Conservation (phyloP, 805 yeast species). For the Kodamaea restingae region DNA sequence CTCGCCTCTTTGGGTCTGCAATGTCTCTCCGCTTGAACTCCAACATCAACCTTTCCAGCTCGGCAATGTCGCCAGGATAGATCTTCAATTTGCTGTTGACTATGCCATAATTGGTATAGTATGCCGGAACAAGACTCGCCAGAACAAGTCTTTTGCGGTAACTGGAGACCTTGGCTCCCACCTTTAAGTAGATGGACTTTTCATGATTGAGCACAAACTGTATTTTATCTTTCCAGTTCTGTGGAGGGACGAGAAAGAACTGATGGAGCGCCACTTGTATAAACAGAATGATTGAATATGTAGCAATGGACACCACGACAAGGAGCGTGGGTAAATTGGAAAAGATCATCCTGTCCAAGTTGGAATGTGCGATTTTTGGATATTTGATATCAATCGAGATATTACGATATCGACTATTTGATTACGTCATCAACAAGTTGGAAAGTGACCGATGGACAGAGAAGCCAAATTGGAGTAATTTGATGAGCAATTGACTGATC, state of each 20-base stretch:
- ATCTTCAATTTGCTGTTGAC: slow-evolving; percentile 31
- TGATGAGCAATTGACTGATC: no score
- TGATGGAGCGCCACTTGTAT: slow-evolving; percentile 27
- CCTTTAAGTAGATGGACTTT: slow-evolving; percentile 33
- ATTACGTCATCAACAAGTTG: no score
- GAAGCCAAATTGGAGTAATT: no score
- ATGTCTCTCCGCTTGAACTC: slow-evolving; percentile 30
- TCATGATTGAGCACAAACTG: slow-evolving; percentile 27
- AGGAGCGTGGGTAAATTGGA: no score
- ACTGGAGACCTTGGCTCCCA: slow-evolving; percentile 36
- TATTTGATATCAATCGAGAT: no score
- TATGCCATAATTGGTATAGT: slow-evolving; percentile 34
- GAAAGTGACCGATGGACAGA: no score
- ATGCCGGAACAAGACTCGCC: slow-evolving; percentile 35
- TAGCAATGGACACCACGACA: slow-evolving; percentile 9
- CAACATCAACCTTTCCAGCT: slow-evolving; percentile 20
- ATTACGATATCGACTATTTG: no score
- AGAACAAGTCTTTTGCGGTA: slow-evolving; percentile 34
- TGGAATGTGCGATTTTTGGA: no score
- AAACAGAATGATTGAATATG: slow-evolving; percentile 17
- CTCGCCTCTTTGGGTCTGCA: slow-evolving; percentile 35
- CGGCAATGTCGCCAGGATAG: slow-evolving; percentile 25
- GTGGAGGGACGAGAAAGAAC: slow-evolving; percentile 36
- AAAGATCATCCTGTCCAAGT: no score
- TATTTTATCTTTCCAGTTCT: slow-evolving; percentile 35